Evolutionary conservation across 768 basidiomycete genomes (phyloP), one percentile per base, ranked within the genome.

Genomic region (Boletus vinaceobasis): DNA sequence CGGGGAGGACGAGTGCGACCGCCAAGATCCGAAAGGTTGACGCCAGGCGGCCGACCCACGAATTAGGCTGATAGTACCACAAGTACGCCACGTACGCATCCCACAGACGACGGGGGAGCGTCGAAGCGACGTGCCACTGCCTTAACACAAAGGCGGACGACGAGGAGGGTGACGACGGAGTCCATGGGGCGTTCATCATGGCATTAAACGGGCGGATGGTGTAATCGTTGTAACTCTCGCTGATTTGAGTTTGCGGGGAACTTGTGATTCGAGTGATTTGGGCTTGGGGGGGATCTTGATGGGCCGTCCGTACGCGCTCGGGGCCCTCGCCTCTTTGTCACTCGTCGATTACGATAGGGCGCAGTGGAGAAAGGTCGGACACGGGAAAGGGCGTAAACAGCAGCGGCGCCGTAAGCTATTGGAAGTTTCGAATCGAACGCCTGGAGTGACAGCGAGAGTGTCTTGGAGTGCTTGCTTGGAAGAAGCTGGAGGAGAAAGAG

Each of bases 41-140:
- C 17, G 89, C 87, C 35, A 80, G 75, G 56, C 77, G 80, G 38
- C 77, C 80, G 45, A 91, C 84, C 83, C 82, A 86, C 4, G 90
- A 90, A 38, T 76, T 73, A 3, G 80, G 75, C 43, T 80, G 66
- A 62, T 88, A 89, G 61, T 79, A 71, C 80, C 83, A 86, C 23
- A 91, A 75, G 62, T 85, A 76, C 36, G 80, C 71, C 52, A 85
- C 58, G 61, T 91, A 91, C 55, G 73, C 74, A 21, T 75, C 64
- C 86, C 86, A 89, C 35, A 87, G 60, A 7, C 73, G 65, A 29
- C 63, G 62, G 4, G 80, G 81, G 37, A 77, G 32, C 5, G 56
- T 37, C 26, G 32, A 26, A 5, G 45, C 48, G 44, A 58, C 26
- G 11, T 50, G 63, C 50, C 50, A 51, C 21, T n/a, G n/a, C n/a